Percentiles rank a stretch among this genome's conserved stretches.
Conservation (phyloP, 352 stramenopile species). For the Vaucheria bursata region DNA sequence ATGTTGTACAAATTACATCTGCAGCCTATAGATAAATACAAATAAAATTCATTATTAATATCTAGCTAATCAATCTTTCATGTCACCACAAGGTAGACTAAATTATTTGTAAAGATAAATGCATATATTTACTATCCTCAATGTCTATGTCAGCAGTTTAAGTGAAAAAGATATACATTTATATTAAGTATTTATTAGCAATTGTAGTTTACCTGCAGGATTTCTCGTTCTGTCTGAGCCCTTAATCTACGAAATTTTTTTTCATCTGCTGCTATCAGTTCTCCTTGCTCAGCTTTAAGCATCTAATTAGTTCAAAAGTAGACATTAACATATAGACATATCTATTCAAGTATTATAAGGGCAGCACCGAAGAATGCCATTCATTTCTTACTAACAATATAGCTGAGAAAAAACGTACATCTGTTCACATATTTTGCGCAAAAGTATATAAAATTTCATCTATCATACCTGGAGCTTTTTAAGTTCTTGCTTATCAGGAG, state of each 20-base stretch:
- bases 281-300: slow-evolving; percentile 90
- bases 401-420: neutral
- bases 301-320: slow-evolving; percentile 76
- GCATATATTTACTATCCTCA: too few relatives aligned
- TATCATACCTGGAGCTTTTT: slow-evolving; percentile 81
- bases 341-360: slow-evolving; percentile 92
- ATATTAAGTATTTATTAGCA: too few relatives aligned
- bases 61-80: too few relatives aligned
- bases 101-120: too few relatives aligned
- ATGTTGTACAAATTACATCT: slow-evolving; percentile 99
- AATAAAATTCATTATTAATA: too few relatives aligned
- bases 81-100: too few relatives aligned
- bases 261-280: slow-evolving; percentile 85
- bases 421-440: slow-evolving; percentile 57
- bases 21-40: too few relatives aligned
- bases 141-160: too few relatives aligned
- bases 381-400: neutral
- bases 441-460: slow-evolving; percentile 87
- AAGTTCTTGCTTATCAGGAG: slow-evolving; percentile 74
- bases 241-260: slow-evolving; percentile 88
- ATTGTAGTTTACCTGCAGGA: too few relatives aligned
- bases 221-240: slow-evolving; percentile 63
- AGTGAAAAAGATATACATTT: too few relatives aligned
- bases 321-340: slow-evolving; percentile 68
- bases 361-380: neutral